Evolutionary conservation across 2,329 filamentous ascomycete species (phyloP).

Genomic region (Calonectria naviculata): DNA sequence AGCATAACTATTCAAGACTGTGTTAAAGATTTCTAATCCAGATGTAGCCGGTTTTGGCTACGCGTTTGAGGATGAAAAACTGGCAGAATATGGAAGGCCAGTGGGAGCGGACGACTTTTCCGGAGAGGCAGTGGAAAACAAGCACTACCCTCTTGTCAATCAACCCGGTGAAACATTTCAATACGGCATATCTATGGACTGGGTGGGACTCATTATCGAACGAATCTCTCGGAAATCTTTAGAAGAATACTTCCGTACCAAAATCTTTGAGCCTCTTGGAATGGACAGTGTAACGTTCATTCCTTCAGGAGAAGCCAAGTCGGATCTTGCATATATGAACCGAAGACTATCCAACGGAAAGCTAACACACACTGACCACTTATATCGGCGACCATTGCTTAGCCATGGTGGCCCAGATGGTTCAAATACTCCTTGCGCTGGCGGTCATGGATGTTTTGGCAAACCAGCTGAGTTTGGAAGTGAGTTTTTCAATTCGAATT

Average conservation of each 20-base stretch:
- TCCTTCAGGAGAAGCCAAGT: not conserved
- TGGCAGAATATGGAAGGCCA: slow-evolving; percentile 5
- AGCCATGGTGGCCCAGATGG: not conserved
- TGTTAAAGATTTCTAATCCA: not conserved
- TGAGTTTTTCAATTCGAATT: not conserved
- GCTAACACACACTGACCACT: not conserved
- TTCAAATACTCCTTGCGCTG: not conserved
- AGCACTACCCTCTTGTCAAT: slow-evolving; percentile 4
- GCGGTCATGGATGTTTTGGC: slow-evolving; percentile 19
- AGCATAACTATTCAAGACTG: not conserved
- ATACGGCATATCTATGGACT: slow-evolving; percentile 24
- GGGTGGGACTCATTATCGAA: slow-evolving; percentile 23
- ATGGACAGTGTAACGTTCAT: slow-evolving; percentile 4
- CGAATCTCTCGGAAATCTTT: not conserved
- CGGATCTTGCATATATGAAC: slow-evolving; percentile 14
- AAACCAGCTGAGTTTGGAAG: slow-evolving; percentile 11
- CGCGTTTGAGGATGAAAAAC: slow-evolving; percentile 12
- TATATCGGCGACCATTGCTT: not conserved
- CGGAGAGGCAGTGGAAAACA: not conserved
- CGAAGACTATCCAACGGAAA: not conserved
- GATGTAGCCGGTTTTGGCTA: slow-evolving; percentile 15
- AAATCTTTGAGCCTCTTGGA: slow-evolving; percentile 11
- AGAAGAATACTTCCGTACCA: slow-evolving; percentile 13
- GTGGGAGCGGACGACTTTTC: slow-evolving; percentile 16
- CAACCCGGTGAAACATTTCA: slow-evolving; percentile 24